Conservation (phyloP, 345 rosid genomes). For the Lenwebbia sp. region DNA sequence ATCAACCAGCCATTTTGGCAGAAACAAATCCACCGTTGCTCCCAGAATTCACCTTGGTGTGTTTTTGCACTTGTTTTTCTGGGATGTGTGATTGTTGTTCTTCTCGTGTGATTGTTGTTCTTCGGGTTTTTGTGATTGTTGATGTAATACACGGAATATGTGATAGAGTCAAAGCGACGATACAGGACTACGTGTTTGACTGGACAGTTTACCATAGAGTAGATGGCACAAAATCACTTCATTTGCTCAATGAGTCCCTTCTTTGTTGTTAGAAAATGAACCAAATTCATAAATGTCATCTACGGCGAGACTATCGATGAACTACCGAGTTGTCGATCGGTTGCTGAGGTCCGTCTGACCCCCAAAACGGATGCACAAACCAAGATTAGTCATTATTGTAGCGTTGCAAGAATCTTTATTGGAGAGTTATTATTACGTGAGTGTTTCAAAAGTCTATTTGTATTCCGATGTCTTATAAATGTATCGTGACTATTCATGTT, state of each 20-base stretch:
- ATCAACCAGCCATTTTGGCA: not conserved
- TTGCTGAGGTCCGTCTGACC: no score
- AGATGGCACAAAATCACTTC: not conserved
- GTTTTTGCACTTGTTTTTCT: not conserved
- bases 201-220: not conserved
- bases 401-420: no score
- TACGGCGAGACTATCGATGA: no score
- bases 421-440: no score
- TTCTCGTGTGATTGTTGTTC: not conserved
- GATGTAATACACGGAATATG: not conserved
- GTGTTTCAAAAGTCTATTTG: no score
- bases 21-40: not conserved
- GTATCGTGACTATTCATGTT: no score
- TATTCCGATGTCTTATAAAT: no score
- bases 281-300: no score
- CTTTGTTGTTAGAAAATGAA: not conserved
- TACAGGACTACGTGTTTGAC: not conserved
- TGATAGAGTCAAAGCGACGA: not conserved
- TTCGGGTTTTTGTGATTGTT: not conserved
- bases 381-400: no score
- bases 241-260: not conserved
- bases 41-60: not conserved
- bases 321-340: no score
- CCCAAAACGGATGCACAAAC: no score
- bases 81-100: not conserved